Evolutionary conservation across 495 filamentous ascomycete genomes (phyloP), one percentile per base, ranked within the genome.

Genomic region (Aspergillus panamensis): DNA sequence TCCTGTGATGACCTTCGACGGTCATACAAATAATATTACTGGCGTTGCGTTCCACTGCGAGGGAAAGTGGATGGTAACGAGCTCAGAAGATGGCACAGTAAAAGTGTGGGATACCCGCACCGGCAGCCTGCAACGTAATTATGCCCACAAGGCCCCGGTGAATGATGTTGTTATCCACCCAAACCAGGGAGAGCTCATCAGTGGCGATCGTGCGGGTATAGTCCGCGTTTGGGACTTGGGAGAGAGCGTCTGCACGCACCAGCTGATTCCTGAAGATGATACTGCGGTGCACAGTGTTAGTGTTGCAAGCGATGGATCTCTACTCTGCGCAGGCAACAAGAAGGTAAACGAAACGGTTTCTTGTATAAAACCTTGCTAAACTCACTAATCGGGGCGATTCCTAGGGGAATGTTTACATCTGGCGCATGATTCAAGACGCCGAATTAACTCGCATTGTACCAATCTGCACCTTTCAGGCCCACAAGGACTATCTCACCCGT

Each of bases 61-160:
- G 69, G 92, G 92, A 10, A 97, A 97, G 74, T 98, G 94, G 94
- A 97, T 98, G 92, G 93, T 97, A n/a, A 98, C 94, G 4, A 94
- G 90, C 73, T 95, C 90, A 37, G 94, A 98, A 69, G 94, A 98
- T 65, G 89, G 92, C 48, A 96, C 92, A 8, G 93, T 98, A 61
- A 97, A 97, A 79, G 96, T 98, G 45, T 98, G 94, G 94, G 95
- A 98, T 70, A 97, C 93, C 7, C 82, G 95, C 21, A 88, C 81
- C 6, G 95, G 91, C 19, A 87, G 80, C 44, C 82, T 97, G 42
- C 94, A 97, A 69, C 84, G 94, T 17, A 96, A 93, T 73, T 98
- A 98, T 69, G 83, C 80, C 54, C 94, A 98, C 65, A 87, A 87
- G 21, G 84, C 82, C 20, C 81, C 95, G 0, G 94, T 95, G 42